Percentiles rank a stretch among this genome's conserved stretches.
Conservation (phyloP, 2,329 filamentous ascomycete genomes). For the Lachnellula suecica region DNA sequence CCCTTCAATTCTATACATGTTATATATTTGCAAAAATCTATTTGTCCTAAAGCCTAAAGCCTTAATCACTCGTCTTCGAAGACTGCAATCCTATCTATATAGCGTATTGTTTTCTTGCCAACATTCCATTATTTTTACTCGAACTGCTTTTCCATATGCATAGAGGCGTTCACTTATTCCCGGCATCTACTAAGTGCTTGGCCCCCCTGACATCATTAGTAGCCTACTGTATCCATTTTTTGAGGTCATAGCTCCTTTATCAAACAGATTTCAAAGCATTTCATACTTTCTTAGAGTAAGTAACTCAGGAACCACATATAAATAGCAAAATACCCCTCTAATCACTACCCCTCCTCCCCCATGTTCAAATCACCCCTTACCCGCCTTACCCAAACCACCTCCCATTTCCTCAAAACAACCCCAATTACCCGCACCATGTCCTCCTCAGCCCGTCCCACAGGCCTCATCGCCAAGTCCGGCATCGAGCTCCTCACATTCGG, state of each 20-base stretch:
- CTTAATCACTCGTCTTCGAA: no score
- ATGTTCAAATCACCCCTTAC: constrained; percentile 27
- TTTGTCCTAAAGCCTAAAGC: no score
- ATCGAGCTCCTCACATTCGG: constrained; percentile 63
- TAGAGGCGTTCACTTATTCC: background rate
- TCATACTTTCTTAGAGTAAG: no score
- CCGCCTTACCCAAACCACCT: constrained; percentile 24
- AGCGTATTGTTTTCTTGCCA: no score
- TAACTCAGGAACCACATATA: background rate
- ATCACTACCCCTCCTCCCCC: background rate
- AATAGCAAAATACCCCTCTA: background rate
- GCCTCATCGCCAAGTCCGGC: constrained; percentile 60
- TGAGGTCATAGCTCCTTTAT: background rate
- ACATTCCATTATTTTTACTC: no score
- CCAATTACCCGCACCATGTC: constrained; percentile 21
- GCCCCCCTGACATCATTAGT: no score
- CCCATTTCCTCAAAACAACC: constrained; percentile 14
- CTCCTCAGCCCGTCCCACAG: constrained; percentile 41
- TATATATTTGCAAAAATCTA: no score
- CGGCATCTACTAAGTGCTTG: background rate
- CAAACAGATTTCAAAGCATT: background rate
- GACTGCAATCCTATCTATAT: no score
- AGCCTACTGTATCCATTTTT: no score
- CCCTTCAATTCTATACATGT: no score
- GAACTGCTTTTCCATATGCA: no score